phyloP scores from a whole-genome alignment of 495 filamentous ascomycete genomes.

The Penicillium atrosanguineum region DNA sequence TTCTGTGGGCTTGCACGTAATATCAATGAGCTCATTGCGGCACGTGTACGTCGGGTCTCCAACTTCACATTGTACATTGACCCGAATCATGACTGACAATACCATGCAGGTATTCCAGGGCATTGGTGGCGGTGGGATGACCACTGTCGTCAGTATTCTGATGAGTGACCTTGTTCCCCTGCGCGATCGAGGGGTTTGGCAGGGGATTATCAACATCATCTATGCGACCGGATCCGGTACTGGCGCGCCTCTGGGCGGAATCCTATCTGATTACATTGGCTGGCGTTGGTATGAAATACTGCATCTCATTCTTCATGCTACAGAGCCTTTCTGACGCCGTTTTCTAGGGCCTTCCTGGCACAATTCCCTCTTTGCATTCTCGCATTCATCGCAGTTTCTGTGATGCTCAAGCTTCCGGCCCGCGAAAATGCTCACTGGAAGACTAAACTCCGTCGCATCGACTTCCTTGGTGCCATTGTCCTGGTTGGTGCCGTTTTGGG shows the following conservation, averaged over 20 bases:
- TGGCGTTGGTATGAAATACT: constrained; percentile 69
- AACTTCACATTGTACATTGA: background rate
- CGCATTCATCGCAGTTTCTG: constrained; percentile 62
- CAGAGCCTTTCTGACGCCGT: constrained; percentile 6
- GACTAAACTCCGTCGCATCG: constrained; percentile 66
- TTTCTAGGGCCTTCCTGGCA: constrained; percentile 61
- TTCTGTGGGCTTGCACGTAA: constrained; percentile 69
- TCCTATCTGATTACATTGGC: constrained; percentile 71
- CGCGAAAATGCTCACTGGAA: constrained; percentile 56
- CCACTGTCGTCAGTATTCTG: constrained; percentile 72
- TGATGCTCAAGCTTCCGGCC: constrained; percentile 61
- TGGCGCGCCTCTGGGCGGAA: constrained; percentile 71
- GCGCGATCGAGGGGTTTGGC: constrained; percentile 75
- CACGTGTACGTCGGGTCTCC: constrained; percentile 41
- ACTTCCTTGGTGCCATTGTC: constrained; percentile 72
- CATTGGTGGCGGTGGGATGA: constrained; percentile 85
- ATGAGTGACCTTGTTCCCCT: constrained; percentile 75
- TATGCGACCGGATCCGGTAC: constrained; percentile 66
- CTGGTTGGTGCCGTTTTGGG: constrained; percentile 70
- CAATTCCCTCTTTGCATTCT: constrained; percentile 69
- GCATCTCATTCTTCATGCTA: background rate
- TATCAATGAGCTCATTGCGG: constrained; percentile 69
- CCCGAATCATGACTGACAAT: background rate
- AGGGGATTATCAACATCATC: constrained; percentile 80
- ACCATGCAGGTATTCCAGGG: constrained; percentile 55